A percentile compares a stretch with the other conserved stretches of the same genome.
phyloP scores from a whole-genome alignment of 163 green algal species.

The Chlamydomonas reinhardtii region DNA sequence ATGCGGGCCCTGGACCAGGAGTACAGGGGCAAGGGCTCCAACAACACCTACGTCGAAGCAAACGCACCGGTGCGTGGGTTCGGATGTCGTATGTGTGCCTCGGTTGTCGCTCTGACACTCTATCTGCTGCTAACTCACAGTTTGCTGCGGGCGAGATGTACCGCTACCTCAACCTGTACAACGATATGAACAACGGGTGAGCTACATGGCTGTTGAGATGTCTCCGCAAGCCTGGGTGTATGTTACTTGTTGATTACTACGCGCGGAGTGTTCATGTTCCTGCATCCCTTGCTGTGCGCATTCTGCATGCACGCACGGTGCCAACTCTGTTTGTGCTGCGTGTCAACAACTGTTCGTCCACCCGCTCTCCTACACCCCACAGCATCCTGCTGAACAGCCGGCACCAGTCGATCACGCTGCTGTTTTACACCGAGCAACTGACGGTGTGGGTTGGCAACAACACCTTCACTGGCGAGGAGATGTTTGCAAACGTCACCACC shows the following conservation, averaged over 20 bases:
- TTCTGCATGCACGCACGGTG: no score
- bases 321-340: no score
- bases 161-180: neutral
- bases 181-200: neutral
- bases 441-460: neutral
- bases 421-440: neutral
- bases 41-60: neutral
- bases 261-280: no score
- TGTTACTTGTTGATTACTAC: no score
- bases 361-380: no score
- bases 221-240: no score
- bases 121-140: neutral
- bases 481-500: neutral
- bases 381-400: no score
- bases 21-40: conserved; percentile 4
- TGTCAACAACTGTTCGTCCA: no score
- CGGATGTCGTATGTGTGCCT: no score
- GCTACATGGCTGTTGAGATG: no score
- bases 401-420: neutral
- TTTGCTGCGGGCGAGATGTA: neutral
- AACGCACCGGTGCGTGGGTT: neutral
- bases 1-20: conserved; percentile 23
- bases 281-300: no score
- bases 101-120: no score
- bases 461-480: neutral